Conservation (phyloP, 2,329 filamentous ascomycete genomes). For the Remersonia thermophila region DNA sequence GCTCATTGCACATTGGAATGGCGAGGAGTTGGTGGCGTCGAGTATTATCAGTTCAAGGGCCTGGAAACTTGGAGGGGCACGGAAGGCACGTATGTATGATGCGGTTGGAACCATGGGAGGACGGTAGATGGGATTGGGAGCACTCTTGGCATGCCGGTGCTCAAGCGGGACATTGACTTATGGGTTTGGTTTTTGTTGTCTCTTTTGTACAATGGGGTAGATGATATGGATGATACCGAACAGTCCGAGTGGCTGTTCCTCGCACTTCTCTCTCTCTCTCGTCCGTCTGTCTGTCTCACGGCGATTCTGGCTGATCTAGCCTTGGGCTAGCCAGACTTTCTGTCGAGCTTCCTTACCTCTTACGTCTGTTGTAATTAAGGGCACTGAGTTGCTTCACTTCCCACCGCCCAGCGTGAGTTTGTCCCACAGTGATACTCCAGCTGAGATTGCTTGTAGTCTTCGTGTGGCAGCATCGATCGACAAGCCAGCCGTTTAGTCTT, state of each 20-base stretch:
- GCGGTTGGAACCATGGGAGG: too few species aligned
- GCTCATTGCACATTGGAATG: conserved; percentile 24
- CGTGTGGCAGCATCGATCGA: too few species aligned
- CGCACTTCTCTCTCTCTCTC: neutral
- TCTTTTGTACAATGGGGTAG: conserved; percentile 18
- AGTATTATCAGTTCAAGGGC: conserved; percentile 22
- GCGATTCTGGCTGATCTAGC: too few species aligned
- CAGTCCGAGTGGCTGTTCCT: conserved; percentile 1
- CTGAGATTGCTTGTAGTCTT: too few species aligned
- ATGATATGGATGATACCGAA: conserved; percentile 6
- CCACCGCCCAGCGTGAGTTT: too few species aligned
- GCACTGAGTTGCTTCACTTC: too few species aligned
- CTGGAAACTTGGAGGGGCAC: conserved; percentile 8
- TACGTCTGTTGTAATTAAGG: too few species aligned
- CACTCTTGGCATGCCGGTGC: neutral
- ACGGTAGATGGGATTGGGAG: neutral
- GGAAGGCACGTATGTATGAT: too few species aligned
- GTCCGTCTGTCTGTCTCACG: too few species aligned
- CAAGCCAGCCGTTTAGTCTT: neutral
- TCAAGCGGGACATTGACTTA: neutral
- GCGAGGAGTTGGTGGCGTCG: conserved; percentile 34
- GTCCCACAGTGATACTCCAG: too few species aligned
- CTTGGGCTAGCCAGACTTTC: too few species aligned
- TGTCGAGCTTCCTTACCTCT: too few species aligned
- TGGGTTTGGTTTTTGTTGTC: conserved; percentile 5